Evolutionary conservation across 192 early-diverging fungal genomes (phyloP), one percentile per base, ranked within the genome.

Genomic region (Geranomyces michiganensis): DNA sequence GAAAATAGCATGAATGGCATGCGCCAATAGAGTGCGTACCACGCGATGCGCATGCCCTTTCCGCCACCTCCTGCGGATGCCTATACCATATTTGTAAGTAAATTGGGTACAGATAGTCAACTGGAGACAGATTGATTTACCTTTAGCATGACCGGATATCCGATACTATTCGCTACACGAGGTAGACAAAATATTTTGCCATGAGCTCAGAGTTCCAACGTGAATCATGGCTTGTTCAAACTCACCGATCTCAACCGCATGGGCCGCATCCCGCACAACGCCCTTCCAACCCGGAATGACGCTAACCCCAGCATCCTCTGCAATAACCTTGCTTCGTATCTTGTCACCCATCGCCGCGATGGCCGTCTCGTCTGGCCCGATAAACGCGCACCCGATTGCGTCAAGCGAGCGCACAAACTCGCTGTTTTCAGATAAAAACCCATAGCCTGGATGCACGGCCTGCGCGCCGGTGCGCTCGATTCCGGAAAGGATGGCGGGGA

Each of bases 401-500:
- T 72, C 83, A 5, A 96, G 82, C 45, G 78, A 76, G 24, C 92
- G 87, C 0, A 93, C 92, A 85, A 98, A 98, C n/a, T 78, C 83
- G 0, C 92, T 86, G 78, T 96, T 96, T 72, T 98, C 96, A 0
- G 93, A 95, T 48, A 98, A 82, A 77, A 98, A 98, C 14, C 96
- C 96, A 78, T 96, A 98, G 33, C 96, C 96, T 0, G 96, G 96
- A 68, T 98, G 96, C 62, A 98, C 90, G 26, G 95, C 96, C 80
- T 94, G 92, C 31, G 94, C 89, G 22, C 91, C 91, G 33, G 86
- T 90, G 51, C 68, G 68, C 61, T 84, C 82, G 27, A 91, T 91
- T 3, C 93, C 89, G n/a, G 89, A 79, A 22, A 98, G 79, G 36
- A 98, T 96, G 53, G 89, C 88, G 51, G 91, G 86, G 46, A 88